A percentile compares a stretch with the other conserved stretches of the same genome.
These are phyloP conservation scores for Ascosphaera acerosa DNA, from an alignment of 2,329 filamentous ascomycete genomes.

Conservation along the genomic window DNA sequence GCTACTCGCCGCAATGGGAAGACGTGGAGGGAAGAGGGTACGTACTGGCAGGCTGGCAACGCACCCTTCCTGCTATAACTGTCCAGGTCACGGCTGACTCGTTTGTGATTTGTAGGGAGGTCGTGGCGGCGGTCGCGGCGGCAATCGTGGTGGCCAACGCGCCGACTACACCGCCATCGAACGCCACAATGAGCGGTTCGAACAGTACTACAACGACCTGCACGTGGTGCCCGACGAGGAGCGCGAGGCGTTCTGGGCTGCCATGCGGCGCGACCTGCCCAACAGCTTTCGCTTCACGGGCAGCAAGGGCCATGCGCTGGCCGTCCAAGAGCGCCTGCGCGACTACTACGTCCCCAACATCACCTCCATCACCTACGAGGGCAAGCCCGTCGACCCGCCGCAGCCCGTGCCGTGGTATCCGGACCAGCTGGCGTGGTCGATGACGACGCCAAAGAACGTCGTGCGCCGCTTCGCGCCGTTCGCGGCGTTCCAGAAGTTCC, in stretches of 20 bases:
- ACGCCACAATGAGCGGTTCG: slow-evolving; percentile 63
- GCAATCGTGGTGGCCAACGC: slow-evolving; percentile 18
- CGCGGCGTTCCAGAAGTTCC: slow-evolving; percentile 85
- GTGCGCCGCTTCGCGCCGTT: slow-evolving; percentile 86
- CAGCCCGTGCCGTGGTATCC: slow-evolving; percentile 76
- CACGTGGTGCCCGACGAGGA: slow-evolving; percentile 56
- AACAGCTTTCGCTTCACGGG: slow-evolving; percentile 97
- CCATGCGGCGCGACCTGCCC: slow-evolving; percentile 60
- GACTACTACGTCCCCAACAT: slow-evolving; percentile 81
- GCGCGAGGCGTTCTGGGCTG: slow-evolving; percentile 57
- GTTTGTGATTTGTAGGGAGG: slow-evolving; percentile 8
- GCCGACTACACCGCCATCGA: slow-evolving; percentile 29
- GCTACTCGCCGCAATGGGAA: too few species aligned
- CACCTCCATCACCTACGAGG: slow-evolving; percentile 60
- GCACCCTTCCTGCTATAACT: too few species aligned
- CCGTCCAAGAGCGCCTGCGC: slow-evolving; percentile 71
- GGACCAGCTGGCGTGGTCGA: slow-evolving; percentile 83
- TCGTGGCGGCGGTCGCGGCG: slow-evolving; percentile 21
- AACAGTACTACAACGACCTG: slow-evolving; percentile 63
- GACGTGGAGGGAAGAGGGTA: too few species aligned
- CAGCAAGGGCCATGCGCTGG: slow-evolving; percentile 80
- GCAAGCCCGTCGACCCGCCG: slow-evolving; percentile 56
- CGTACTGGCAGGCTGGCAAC: too few species aligned
- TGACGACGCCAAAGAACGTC: slow-evolving; percentile 94
- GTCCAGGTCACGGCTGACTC: too few species aligned